phyloP scores from a whole-genome alignment of 1,139 yeast genomes.

The Geotrichum reessii region DNA sequence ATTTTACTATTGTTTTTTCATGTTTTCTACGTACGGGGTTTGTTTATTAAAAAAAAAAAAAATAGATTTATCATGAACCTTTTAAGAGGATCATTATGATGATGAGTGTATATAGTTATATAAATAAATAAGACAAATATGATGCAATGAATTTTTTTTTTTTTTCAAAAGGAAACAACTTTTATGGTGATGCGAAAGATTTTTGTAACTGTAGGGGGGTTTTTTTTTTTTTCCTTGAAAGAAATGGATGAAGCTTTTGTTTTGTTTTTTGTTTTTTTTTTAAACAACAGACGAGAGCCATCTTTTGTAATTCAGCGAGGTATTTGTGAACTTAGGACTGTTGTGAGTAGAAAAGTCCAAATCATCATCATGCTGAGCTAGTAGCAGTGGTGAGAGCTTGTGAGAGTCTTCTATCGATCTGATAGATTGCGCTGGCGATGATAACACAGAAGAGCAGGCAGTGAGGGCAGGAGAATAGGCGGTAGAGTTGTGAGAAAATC shows the following conservation, averaged over 20 bases:
- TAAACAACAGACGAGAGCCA: slow-evolving; percentile 24
- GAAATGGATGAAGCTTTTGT: not conserved
- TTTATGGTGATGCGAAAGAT: not conserved
- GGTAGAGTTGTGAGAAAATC: not conserved
- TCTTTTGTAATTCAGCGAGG: slow-evolving; percentile 25
- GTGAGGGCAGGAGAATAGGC: slow-evolving; percentile 8
- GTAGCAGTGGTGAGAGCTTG: not conserved
- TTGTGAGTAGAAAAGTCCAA: slow-evolving; percentile 18
- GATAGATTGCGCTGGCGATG: not conserved
- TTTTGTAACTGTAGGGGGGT: not conserved
- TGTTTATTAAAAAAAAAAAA: too few species aligned
- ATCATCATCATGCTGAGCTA: slow-evolving; percentile 25
- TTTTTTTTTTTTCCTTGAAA: not conserved
- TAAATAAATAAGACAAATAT: not conserved
- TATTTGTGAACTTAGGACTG: slow-evolving; percentile 16
- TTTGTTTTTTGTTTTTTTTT: too few species aligned
- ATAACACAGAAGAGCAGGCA: slow-evolving; percentile 5
- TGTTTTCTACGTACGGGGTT: too few species aligned
- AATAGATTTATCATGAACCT: too few species aligned
- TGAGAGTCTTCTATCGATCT: not conserved
- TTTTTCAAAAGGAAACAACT: not conserved
- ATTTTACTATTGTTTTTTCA: too few species aligned
- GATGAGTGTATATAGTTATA: not conserved
- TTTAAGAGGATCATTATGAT: not conserved
- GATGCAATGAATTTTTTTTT: not conserved